phyloP scores from a whole-genome alignment of 108 stramenopile genomes.

The Skeletonema grethae region DNA sequence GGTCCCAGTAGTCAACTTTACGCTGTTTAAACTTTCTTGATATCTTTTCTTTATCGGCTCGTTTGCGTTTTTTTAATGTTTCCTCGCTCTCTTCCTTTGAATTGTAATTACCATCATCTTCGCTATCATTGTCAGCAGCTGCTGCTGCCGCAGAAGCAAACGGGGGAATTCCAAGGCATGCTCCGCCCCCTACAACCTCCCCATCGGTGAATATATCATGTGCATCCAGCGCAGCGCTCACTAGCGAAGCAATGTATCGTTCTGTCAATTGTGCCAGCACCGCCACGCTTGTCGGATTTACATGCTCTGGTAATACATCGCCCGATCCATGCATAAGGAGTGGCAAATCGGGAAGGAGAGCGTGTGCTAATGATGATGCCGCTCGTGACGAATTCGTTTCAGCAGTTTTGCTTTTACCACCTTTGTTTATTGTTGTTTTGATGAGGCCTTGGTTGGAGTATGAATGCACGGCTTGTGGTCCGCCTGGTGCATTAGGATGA shows the following conservation, averaged over 20 bases:
- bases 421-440: neutral
- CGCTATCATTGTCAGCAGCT: conserved; percentile 15
- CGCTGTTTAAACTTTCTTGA: conserved; percentile 11
- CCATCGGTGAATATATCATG: conserved; percentile 78
- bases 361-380: conserved; percentile 36
- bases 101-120: neutral
- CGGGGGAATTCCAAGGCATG: conserved; percentile 31
- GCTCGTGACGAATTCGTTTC: neutral
- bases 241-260: conserved; percentile 67
- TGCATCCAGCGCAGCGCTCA: conserved; percentile 75
- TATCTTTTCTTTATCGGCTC: conserved; percentile 19
- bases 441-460: neutral
- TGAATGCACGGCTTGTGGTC: neutral
- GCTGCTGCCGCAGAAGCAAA: conserved; percentile 9
- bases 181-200: conserved; percentile 41
- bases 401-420: neutral
- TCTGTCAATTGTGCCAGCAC: conserved; percentile 69
- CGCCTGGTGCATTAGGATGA: neutral
- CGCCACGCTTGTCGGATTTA: conserved; percentile 61
- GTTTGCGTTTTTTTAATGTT: conserved; percentile 14
- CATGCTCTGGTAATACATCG: conserved; percentile 62
- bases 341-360: conserved; percentile 68
- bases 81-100: conserved; percentile 14
- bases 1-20: conserved; percentile 77
- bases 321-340: conserved; percentile 82